Evolutionary conservation across 2,329 filamentous ascomycete species (phyloP).

Genomic region (Ophiostoma perfectum): DNA sequence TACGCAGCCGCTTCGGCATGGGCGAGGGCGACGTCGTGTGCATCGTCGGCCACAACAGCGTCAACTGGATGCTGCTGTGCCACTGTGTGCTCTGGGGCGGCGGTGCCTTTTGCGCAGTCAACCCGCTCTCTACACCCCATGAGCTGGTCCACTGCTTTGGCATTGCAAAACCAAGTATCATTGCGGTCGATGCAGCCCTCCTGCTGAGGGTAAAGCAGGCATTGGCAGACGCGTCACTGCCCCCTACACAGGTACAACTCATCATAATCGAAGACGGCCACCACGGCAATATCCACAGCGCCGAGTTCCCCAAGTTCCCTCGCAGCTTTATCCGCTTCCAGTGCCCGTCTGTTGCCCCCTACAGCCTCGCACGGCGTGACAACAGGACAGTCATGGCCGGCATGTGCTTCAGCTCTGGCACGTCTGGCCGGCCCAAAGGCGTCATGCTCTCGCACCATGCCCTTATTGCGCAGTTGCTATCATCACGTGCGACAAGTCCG

Average conservation of each 20-base stretch:
- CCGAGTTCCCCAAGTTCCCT: neutral
- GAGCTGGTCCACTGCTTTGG: neutral
- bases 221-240: neutral
- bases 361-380: conserved; percentile 7
- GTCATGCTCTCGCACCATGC: conserved; percentile 44
- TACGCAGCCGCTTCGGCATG: neutral
- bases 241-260: neutral
- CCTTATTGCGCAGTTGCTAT: conserved; percentile 31
- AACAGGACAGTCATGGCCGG: conserved; percentile 20
- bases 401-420: conserved; percentile 46
- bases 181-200: neutral
- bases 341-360: neutral
- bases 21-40: neutral
- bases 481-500: neutral
- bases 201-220: neutral
- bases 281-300: neutral
- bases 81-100: neutral
- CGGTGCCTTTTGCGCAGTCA: neutral
- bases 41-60: neutral
- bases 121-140: neutral
- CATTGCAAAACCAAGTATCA: neutral
- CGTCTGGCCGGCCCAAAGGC: conserved; percentile 45
- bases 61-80: neutral
- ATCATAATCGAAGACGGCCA: neutral
- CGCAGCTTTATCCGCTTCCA: conserved; percentile 1